Percentiles rank a stretch among this genome's conserved stretches.
phyloP scores from a whole-genome alignment of 768 basidiomycete genomes.

The Pisolithus microcarpus region DNA sequence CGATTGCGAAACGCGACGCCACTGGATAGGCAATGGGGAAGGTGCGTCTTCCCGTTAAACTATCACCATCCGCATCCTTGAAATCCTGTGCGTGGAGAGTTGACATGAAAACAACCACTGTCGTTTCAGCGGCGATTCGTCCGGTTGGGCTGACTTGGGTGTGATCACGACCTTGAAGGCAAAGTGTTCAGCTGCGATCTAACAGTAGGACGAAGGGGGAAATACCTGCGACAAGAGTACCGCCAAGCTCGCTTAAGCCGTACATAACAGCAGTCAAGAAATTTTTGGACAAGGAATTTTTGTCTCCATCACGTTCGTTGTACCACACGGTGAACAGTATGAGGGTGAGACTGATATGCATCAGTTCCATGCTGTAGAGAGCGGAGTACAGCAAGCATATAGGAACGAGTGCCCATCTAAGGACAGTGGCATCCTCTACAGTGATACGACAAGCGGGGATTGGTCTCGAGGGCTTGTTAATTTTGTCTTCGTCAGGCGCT shows the following conservation, averaged over 20 bases:
- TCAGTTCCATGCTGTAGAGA: conserved; percentile 24
- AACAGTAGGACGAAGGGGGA: background rate
- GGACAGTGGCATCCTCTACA: conserved; percentile 26
- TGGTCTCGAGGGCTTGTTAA: conserved; percentile 40
- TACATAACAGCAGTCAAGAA: conserved; percentile 26
- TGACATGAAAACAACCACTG: conserved; percentile 21
- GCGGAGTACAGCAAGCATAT: conserved; percentile 33
- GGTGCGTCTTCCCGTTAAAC: conserved; percentile 27
- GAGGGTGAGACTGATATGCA: conserved; percentile 27
- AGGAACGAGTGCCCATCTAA: conserved; percentile 32
- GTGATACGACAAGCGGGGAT: conserved; percentile 39
- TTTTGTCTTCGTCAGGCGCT: conserved; percentile 35
- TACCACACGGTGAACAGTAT: conserved; percentile 28
- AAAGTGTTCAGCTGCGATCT: background rate
- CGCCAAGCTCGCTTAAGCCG: conserved; percentile 28
- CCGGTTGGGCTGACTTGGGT: conserved; percentile 6
- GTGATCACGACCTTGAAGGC: conserved; percentile 11
- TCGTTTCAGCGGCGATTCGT: conserved; percentile 20
- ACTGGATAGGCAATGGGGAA: conserved; percentile 35
- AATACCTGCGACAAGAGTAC: conserved; percentile 28
- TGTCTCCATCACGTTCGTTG: conserved; percentile 29
- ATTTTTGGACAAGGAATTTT: conserved; percentile 26
- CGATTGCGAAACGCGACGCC: conserved; percentile 11
- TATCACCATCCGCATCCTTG: conserved; percentile 36
- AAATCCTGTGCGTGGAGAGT: conserved; percentile 29